Conservation (phyloP, 139 green algal genomes). For the Astrephomene gubernaculifera region DNA sequence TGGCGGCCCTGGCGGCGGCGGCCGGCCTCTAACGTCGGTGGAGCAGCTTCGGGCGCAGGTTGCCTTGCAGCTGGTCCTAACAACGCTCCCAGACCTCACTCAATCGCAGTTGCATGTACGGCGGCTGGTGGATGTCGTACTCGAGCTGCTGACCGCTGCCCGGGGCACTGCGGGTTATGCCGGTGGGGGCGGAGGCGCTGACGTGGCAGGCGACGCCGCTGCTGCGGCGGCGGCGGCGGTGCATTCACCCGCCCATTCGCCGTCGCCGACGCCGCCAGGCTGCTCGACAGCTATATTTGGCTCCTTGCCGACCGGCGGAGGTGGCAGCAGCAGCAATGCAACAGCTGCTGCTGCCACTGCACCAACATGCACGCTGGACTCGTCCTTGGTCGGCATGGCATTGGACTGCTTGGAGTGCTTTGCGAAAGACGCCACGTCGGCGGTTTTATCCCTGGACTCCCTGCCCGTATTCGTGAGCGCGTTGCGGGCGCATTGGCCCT, state of each 20-base stretch:
- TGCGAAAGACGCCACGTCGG: neutral
- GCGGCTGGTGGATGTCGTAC: neutral
- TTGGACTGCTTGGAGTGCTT: constrained; percentile 11
- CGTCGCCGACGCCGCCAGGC: neutral
- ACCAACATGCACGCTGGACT: neutral
- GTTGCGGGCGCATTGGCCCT: constrained; percentile 6
- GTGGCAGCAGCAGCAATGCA: no score
- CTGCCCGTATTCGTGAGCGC: constrained; percentile 13
- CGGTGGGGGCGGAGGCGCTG: neutral
- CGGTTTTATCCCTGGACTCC: constrained; percentile 20
- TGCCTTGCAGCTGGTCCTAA: constrained; percentile 23
- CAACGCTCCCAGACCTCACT: constrained; percentile 1
- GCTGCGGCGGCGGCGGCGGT: no score
- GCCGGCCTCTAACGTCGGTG: neutral
- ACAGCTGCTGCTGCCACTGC: no score
- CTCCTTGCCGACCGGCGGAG: no score
- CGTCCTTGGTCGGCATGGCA: neutral
- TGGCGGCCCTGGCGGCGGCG: neutral
- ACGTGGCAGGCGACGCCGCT: neutral
- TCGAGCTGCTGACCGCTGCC: constrained; percentile 14
- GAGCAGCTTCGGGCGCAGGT: constrained; percentile 23
- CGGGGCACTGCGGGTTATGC: neutral
- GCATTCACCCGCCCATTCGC: neutral
- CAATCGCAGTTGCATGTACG: constrained; percentile 40
- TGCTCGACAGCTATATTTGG: neutral